Percentiles rank a stretch among this genome's conserved stretches.
Conservation (phyloP, 768 basidiomycete genomes). For the Kwoniella dendrophila region DNA sequence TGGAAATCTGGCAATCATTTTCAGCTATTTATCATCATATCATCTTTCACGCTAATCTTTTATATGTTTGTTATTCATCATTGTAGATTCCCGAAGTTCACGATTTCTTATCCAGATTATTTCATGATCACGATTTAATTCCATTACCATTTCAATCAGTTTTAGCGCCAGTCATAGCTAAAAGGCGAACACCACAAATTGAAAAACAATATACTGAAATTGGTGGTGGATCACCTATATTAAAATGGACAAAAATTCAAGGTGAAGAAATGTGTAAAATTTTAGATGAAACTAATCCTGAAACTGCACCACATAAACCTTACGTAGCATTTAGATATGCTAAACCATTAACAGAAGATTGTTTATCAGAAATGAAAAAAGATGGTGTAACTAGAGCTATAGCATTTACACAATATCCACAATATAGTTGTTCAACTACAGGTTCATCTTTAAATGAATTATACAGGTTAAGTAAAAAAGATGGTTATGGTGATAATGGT, state of each 20-base stretch:
- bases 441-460: constrained; percentile 96
- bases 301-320: constrained; percentile 89
- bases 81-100: constrained; percentile 83
- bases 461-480: constrained; percentile 55
- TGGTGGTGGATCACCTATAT: constrained; percentile 95
- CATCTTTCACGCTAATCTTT: neutral
- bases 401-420: constrained; percentile 97
- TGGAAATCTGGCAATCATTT: too few species aligned
- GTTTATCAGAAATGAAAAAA: constrained; percentile 76
- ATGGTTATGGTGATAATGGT: constrained; percentile 65
- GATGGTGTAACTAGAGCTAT: constrained; percentile 91
- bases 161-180: constrained; percentile 85
- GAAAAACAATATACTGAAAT: constrained; percentile 93
- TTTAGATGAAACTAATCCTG: constrained; percentile 91
- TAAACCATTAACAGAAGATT: constrained; percentile 79
- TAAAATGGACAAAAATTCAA: constrained; percentile 82
- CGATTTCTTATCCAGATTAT: constrained; percentile 88
- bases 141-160: constrained; percentile 88
- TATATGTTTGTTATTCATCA: neutral
- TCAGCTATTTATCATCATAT: neutral
- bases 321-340: constrained; percentile 96
- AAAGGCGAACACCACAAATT: constrained; percentile 84
- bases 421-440: constrained; percentile 97
- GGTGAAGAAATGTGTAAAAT: constrained; percentile 86
- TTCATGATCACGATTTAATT: constrained; percentile 89